Conservation (phyloP, 352 stramenopile species). For the Globisporangium uncinulatum region DNA sequence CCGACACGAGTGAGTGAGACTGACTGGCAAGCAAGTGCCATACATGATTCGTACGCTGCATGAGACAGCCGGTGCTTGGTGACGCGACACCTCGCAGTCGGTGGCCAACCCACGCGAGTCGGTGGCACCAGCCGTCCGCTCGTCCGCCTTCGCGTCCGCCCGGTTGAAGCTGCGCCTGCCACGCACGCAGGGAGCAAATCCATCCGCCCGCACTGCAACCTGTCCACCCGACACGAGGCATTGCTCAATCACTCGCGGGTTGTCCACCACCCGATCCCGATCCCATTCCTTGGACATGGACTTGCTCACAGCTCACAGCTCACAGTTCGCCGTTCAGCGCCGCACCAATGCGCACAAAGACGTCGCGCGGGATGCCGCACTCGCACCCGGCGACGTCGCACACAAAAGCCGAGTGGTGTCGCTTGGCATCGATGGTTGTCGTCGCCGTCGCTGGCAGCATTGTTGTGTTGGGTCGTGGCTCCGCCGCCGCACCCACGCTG, state of each 20-base stretch:
- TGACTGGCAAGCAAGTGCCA: background rate
- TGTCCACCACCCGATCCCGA: background rate
- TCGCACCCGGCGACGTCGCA: conserved; percentile 46
- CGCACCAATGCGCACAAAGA: conserved; percentile 43
- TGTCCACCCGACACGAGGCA: background rate
- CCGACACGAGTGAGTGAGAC: too few species aligned
- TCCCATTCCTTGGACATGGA: too few species aligned
- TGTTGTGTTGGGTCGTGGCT: background rate
- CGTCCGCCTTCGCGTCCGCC: background rate
- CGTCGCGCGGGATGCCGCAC: conserved; percentile 54
- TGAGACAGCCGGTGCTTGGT: background rate
- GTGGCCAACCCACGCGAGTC: background rate
- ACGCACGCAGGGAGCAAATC: background rate
- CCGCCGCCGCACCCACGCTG: too few species aligned
- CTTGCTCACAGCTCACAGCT: background rate
- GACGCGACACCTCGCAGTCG: background rate
- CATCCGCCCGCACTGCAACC: background rate
- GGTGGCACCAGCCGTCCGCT: background rate
- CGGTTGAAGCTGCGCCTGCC: background rate
- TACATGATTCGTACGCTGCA: background rate
- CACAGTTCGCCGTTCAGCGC: conserved; percentile 39
- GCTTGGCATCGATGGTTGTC: too few species aligned
- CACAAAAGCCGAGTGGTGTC: conserved; percentile 17
- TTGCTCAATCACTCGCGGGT: too few species aligned
- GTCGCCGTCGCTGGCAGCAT: background rate